These are phyloP conservation scores for Boletellus deceptivus DNA, from an alignment of 1,284 basidiomycete species.

Conservation along the genomic window DNA sequence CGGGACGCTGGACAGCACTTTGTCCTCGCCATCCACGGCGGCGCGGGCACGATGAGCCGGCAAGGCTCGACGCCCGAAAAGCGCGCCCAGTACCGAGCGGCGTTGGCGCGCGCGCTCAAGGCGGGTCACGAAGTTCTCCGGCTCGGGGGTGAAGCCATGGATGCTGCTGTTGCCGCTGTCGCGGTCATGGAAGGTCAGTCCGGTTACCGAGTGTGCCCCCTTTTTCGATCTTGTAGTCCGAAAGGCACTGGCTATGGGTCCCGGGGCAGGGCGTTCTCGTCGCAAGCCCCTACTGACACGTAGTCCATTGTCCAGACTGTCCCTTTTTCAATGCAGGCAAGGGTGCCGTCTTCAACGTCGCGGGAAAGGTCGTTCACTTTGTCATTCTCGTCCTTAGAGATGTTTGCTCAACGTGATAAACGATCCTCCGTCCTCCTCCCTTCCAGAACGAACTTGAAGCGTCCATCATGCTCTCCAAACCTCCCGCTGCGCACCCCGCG, in stretches of 20 bases:
- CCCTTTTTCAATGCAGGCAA: constrained; percentile 77
- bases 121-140: constrained; percentile 64
- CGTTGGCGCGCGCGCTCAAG: constrained; percentile 52
- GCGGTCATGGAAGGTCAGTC: constrained; percentile 68
- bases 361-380: constrained; percentile 54
- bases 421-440: neutral
- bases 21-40: constrained; percentile 72
- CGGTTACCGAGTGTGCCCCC: too few species aligned
- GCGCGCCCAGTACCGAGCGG: constrained; percentile 55
- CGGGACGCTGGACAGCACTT: constrained; percentile 2
- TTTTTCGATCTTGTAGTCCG: too few species aligned
- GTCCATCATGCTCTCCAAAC: constrained; percentile 75
- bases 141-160: constrained; percentile 74
- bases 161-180: constrained; percentile 78
- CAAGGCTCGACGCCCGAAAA: constrained; percentile 62
- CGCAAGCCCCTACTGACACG: too few species aligned
- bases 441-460: constrained; percentile 74
- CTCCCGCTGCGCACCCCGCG: constrained; percentile 60
- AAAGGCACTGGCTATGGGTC: too few species aligned
- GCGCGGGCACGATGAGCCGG: constrained; percentile 67
- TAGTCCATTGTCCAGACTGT: constrained; percentile 47
- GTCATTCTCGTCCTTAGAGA: too few species aligned
- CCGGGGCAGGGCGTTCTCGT: too few species aligned
- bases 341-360: constrained; percentile 78
- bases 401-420: too few species aligned